Base-by-base conservation (phyloP, 495 filamentous ascomycete species). In the Pseudevernia furfuracea region DNA sequence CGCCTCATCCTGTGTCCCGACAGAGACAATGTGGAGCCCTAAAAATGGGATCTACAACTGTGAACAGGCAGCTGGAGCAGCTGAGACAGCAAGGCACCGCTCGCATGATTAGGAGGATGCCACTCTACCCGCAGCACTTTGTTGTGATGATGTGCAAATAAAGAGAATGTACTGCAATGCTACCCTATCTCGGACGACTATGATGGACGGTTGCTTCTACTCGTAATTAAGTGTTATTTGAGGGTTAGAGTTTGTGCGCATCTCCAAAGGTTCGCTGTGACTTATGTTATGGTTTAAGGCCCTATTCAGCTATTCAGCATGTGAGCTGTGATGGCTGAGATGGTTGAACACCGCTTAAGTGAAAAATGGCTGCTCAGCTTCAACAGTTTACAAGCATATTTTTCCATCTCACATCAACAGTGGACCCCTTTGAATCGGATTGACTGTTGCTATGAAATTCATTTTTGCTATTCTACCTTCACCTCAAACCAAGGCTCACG, bases 291-390 rank as follows among this genome's bases (percentile, higher is more conserved):
- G n/a, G 12, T 49, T 49, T 25, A 49, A 17, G 12, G 28, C 3
- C 23, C 0, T 28, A 15, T 28, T 49, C 15, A 1, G 8, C 0
- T 28, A 15, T 28, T 49, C 15, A 1, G 8, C 23, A 25, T 49
- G 21, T 17, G 28, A 49, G 23, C 23, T 10, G 23, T 49, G 46
- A 12, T 49, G 46, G 46, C 46, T 49, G 46, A 49, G 46, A 28
- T 49, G 46, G 9, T 28, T 28, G 4, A 21, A 19, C 10, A 28
- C 46, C 23, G 19, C 46, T 25, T 49, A 28, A 49, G 46, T 23
- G 46, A 28, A 49, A 49, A 49, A 49, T 49, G 46, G 46, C 46
- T 28, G 46, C 46, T 49, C 46, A 49, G 28, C 46, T 23, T 39
- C 4, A 46, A 46, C n/a, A 46, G 23, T 49, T 49, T 25, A 49